A percentile compares a stretch with the other conserved stretches of the same genome.
These are phyloP conservation scores for Tolypocladium pustulatum DNA, from an alignment of 2,329 filamentous ascomycete species.

Conservation along the genomic window DNA sequence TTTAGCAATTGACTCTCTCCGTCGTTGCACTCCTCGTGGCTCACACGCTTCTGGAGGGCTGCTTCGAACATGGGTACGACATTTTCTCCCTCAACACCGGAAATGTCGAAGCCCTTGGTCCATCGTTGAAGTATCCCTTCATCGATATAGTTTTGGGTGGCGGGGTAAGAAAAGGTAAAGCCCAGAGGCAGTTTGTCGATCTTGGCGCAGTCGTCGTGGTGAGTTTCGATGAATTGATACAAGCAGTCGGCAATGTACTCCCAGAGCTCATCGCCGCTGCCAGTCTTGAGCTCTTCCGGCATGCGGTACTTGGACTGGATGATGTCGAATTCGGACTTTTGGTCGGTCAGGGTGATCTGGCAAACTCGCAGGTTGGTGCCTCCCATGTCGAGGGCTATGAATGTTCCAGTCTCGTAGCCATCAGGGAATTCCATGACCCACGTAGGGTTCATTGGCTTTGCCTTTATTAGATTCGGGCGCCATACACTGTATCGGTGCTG, in stretches of 20 bases:
- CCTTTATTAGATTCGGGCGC: constrained; percentile 8
- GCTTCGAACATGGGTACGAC: constrained; percentile 81
- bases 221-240: constrained; percentile 78
- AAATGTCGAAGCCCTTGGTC: constrained; percentile 96
- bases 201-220: constrained; percentile 58
- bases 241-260: constrained; percentile 91
- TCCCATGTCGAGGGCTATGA: constrained; percentile 87
- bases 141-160: constrained; percentile 86
- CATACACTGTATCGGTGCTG: not conserved
- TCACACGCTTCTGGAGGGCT: constrained; percentile 51
- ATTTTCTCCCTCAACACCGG: constrained; percentile 81
- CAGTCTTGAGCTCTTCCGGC: constrained; percentile 85
- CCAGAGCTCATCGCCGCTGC: constrained; percentile 77
- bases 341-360: constrained; percentile 78
- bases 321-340: constrained; percentile 86
- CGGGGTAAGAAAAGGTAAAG: constrained; percentile 95
- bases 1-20: constrained; percentile 9
- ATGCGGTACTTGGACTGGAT: constrained; percentile 94
- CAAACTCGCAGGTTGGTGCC: constrained; percentile 94
- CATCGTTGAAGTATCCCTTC: constrained; percentile 87
- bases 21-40: constrained; percentile 1
- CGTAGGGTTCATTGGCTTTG: constrained; percentile 90
- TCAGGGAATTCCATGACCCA: constrained; percentile 90
- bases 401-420: constrained; percentile 79
- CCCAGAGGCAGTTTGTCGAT: constrained; percentile 65